Conservation (phyloP, 2,329 filamentous ascomycete genomes). For the Fusarium sp. region DNA sequence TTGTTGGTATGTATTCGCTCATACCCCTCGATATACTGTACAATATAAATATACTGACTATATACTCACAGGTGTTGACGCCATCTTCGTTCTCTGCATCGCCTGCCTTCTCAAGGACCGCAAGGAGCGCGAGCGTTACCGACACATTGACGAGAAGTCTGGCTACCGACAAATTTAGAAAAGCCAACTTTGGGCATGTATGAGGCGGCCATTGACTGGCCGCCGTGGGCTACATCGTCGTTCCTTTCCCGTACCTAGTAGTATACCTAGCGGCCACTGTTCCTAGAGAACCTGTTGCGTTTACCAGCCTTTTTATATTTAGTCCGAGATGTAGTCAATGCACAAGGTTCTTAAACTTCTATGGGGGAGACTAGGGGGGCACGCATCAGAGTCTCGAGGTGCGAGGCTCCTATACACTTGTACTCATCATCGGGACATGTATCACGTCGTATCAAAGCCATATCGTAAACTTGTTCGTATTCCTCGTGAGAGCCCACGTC, state of each 20-base stretch:
- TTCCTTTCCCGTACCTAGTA: conserved; percentile 12
- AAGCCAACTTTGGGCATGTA: neutral
- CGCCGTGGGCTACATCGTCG: neutral
- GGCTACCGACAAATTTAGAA: conserved; percentile 61
- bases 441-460: neutral
- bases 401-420: neutral
- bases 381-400: neutral
- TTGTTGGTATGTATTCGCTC: conserved; percentile 68
- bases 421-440: neutral
- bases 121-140: conserved; percentile 82
- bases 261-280: neutral
- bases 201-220: conserved; percentile 17
- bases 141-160: conserved; percentile 83
- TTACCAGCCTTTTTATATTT: conserved; percentile 11
- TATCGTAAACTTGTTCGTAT: neutral
- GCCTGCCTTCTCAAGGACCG: conserved; percentile 84
- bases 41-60: conserved; percentile 1
- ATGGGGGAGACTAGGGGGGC: neutral
- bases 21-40: neutral
- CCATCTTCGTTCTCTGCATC: conserved; percentile 74
- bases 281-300: conserved; percentile 11
- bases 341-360: conserved; percentile 21
- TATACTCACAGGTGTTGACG: conserved; percentile 64
- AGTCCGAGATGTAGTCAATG: conserved; percentile 24
- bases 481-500: conserved; percentile 11